These are phyloP conservation scores for Antrodiella citrinella DNA, from an alignment of 768 basidiomycete genomes.

Conservation along the genomic window DNA sequence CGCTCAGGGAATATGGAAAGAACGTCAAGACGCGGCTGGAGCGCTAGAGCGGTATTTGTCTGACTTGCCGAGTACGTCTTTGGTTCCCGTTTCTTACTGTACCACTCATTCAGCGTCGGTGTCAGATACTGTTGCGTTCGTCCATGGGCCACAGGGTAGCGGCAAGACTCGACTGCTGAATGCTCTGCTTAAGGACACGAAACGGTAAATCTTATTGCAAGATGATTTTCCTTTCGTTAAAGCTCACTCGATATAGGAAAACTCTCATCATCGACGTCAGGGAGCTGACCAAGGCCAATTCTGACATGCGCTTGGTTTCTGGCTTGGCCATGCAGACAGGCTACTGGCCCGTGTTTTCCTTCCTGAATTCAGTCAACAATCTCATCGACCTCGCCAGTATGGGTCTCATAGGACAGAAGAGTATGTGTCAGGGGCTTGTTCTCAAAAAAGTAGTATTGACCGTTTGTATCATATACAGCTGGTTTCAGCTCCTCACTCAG, in stretches of 20 bases:
- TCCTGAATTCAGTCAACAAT: constrained; percentile 71
- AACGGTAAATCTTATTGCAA: constrained; percentile 36
- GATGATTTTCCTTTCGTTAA: not conserved
- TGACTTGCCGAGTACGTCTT: constrained; percentile 61
- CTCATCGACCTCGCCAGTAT: constrained; percentile 88
- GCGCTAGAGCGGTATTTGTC: constrained; percentile 62
- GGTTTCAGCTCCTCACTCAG: constrained; percentile 74
- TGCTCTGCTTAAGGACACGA: constrained; percentile 40
- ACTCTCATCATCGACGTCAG: constrained; percentile 79
- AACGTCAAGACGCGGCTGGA: constrained; percentile 70
- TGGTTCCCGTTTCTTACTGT: not conserved
- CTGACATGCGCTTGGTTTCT: constrained; percentile 61
- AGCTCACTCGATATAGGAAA: constrained; percentile 49
- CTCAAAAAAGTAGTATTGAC: not conserved
- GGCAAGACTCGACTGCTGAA: constrained; percentile 63
- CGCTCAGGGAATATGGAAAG: constrained; percentile 64
- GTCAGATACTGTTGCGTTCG: constrained; percentile 64
- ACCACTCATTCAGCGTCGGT: not conserved
- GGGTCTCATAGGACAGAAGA: constrained; percentile 94
- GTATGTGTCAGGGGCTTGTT: constrained; percentile 27
- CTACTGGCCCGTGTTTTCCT: constrained; percentile 83
- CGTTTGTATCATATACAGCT: constrained; percentile 34
- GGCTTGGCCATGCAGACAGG: constrained; percentile 77
- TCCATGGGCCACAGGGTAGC: constrained; percentile 80
- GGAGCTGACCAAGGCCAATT: constrained; percentile 56